Evolutionary conservation across 202 grass and related monocot genomes (phyloP), one percentile per base, ranked within the genome.

Genomic region (Setaria viridis): DNA sequence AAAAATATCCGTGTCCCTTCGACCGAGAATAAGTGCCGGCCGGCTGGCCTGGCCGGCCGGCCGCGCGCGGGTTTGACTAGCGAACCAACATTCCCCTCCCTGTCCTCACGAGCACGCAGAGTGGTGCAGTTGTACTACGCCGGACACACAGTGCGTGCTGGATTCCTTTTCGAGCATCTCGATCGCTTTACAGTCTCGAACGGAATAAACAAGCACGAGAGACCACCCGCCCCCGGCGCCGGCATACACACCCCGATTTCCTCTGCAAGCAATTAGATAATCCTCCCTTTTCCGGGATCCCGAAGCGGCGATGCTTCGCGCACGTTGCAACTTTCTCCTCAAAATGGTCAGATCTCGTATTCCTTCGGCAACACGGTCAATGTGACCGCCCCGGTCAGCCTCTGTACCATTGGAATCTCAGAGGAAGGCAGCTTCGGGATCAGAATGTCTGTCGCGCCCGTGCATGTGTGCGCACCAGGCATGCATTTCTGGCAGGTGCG

Each of bases 191-290:
- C 62, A 55, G 65, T 68, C 76, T 78, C 30, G 55, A 71, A 65
- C 56, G 30, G 32, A 67, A 67, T 90, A 60, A 85, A 87, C 63
- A 70, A 60, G 33, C 50, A 14, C 25, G 5, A 34, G 59, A 12
- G 16, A 19, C 15, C 32, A 19, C 15, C 32, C 67, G 39, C 34
- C 32, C 7, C 2, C n/a, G 4, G 21, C 57, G 6, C 37, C 15
- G 16, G 84, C 80, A n/a, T 50, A 73, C 57, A 72, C 83, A 86
- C 84, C 67, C 46, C 20, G 46, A 67, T 86, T 86, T 78, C 72
- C 65, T 82, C 65, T 3, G 47, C 71, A 5, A n/a, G n/a, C 8
- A 55, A 78, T 56, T 16, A 49, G 49, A 71, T 43, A 60, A 11
- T 0, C 57, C 32, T 11, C 4, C 2, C 35, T 76, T 81, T 81